These are phyloP conservation scores for Cladosporium oxysporum DNA, from an alignment of 2,329 filamentous ascomycete genomes.

Conservation along the genomic window DNA sequence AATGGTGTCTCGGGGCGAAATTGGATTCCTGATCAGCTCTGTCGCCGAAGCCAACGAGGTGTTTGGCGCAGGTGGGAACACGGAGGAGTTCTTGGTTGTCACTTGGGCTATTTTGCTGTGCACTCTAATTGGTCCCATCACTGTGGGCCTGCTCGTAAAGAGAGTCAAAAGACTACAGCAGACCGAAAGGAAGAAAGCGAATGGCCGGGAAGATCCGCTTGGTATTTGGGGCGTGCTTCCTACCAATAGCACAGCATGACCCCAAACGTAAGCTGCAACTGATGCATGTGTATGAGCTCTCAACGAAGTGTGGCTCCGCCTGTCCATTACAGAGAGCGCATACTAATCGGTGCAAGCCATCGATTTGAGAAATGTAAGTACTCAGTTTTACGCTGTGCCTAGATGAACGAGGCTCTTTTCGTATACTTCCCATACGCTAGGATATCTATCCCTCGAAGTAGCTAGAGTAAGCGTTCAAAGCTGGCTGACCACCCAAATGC, in stretches of 20 bases:
- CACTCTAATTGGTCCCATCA: constrained; percentile 56
- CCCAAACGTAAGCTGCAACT: neutral
- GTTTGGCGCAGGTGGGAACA: constrained; percentile 41
- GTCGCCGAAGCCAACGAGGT: constrained; percentile 60
- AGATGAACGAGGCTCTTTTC: neutral
- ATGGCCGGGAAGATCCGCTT: constrained; percentile 41
- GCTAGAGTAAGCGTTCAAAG: constrained; percentile 63
- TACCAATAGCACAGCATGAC: neutral
- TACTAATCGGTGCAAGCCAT: neutral
- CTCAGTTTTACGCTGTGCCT: neutral
- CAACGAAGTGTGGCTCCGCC: neutral
- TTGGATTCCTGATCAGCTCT: constrained; percentile 74
- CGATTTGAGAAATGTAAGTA: neutral
- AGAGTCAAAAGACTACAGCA: constrained; percentile 47
- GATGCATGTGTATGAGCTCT: neutral
- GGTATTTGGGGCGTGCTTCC: constrained; percentile 46
- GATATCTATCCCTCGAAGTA: constrained; percentile 27
- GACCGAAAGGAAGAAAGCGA: constrained; percentile 34
- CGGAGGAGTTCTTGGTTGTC: constrained; percentile 55
- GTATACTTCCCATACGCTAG: neutral
- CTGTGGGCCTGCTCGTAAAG: constrained; percentile 53
- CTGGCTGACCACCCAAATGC: constrained; percentile 70
- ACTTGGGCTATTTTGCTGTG: constrained; percentile 61
- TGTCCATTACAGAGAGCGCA: neutral
- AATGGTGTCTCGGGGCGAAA: constrained; percentile 79